A percentile compares a stretch with the other conserved stretches of the same genome.
Conservation (phyloP, 2,329 filamentous ascomycete genomes). For the Xylariomycetidae sp. region DNA sequence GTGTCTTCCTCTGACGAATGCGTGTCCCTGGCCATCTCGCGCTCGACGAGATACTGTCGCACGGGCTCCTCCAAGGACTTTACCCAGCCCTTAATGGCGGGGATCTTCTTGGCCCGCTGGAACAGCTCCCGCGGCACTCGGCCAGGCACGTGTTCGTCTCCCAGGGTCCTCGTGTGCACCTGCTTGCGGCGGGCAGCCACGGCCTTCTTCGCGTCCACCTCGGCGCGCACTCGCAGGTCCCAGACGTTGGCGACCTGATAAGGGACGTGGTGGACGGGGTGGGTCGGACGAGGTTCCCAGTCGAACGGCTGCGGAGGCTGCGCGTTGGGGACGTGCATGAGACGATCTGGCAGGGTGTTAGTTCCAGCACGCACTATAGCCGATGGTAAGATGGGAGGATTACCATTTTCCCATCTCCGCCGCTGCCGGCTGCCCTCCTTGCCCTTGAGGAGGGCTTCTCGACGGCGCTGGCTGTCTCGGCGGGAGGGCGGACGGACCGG, state of each 20-base stretch:
- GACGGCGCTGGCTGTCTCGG: slow-evolving; percentile 51
- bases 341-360: slow-evolving; percentile 55
- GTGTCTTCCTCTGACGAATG: slow-evolving; percentile 33
- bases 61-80: slow-evolving; percentile 82
- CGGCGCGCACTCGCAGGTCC: slow-evolving; percentile 38
- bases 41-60: slow-evolving; percentile 62
- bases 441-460: slow-evolving; percentile 76
- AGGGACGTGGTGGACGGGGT: slow-evolving; percentile 71
- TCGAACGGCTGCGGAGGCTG: slow-evolving; percentile 77
- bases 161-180: slow-evolving; percentile 33
- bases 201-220: slow-evolving; percentile 40
- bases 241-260: slow-evolving; percentile 69
- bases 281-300: slow-evolving; percentile 76
- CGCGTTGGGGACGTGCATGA: slow-evolving; percentile 79
- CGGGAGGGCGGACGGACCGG: slow-evolving; percentile 40
- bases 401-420: slow-evolving; percentile 94
- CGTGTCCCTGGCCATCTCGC: slow-evolving; percentile 35
- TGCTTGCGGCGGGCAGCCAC: slow-evolving; percentile 36
- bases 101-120: slow-evolving; percentile 71
- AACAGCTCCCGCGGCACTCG: slow-evolving; percentile 75
- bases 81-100: slow-evolving; percentile 72
- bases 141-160: slow-evolving; percentile 40
- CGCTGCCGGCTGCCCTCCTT: slow-evolving; percentile 85
- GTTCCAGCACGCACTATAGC: no score
- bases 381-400: no score